phyloP scores from a whole-genome alignment of 306 rosid species.

The Vicia faba region DNA sequence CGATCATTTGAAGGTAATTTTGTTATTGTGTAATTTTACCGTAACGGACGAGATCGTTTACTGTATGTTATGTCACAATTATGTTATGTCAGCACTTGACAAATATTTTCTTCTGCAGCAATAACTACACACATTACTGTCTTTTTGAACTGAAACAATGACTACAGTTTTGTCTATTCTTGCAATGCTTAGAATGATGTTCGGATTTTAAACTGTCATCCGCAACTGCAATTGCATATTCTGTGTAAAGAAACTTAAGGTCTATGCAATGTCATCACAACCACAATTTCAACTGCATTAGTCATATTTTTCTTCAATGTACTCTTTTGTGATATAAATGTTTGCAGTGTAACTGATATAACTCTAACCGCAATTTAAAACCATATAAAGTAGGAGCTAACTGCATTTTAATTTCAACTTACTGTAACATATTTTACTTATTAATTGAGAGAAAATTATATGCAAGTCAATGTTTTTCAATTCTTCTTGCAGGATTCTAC shows the following conservation, averaged over 20 bases:
- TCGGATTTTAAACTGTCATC: background rate
- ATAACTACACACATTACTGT: background rate
- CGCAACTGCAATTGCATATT: background rate
- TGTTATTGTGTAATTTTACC: background rate
- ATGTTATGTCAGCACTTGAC: background rate
- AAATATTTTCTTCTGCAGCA: background rate
- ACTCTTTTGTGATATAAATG: background rate
- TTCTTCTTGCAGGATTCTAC: background rate
- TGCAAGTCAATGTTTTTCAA: conserved; percentile 5
- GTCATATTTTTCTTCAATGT: background rate
- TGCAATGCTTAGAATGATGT: background rate
- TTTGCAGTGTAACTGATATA: background rate
- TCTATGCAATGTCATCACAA: background rate
- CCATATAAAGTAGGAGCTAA: background rate
- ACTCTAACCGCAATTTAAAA: background rate
- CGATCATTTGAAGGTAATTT: background rate
- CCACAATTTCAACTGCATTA: background rate
- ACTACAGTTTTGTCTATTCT: background rate
- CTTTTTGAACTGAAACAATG: background rate
- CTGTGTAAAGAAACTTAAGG: background rate
- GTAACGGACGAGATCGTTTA: background rate
- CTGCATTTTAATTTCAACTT: background rate
- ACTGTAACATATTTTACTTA: background rate
- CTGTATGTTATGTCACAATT: background rate
- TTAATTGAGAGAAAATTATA: conserved; percentile 10